phyloP scores from a whole-genome alignment of 2,329 filamentous ascomycete genomes.

The Taxawa tesnikishii region DNA sequence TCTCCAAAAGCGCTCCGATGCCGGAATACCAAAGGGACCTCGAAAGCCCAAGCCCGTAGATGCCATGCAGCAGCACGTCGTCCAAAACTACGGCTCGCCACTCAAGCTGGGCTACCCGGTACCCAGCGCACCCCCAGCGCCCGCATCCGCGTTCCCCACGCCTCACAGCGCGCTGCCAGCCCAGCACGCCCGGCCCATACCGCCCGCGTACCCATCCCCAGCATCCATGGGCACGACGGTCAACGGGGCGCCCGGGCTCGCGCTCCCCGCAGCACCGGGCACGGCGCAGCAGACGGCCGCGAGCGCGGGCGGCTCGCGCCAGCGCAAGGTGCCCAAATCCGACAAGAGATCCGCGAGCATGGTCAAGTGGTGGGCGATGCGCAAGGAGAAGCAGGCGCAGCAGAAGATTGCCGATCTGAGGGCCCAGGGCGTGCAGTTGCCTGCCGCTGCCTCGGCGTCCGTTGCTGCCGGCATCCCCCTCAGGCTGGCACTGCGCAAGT shows the following conservation, averaged over 20 bases:
- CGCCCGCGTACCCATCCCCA: not conserved
- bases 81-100: not conserved
- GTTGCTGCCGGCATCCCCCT: not conserved
- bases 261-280: constrained; percentile 14
- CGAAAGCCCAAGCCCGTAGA: constrained; percentile 16
- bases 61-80: too few relatives aligned
- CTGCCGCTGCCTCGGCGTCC: not conserved
- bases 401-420: constrained; percentile 4
- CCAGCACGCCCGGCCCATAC: not conserved
- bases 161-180: not conserved
- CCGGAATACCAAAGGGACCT: constrained; percentile 37
- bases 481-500: not conserved
- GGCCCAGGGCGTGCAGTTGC: not conserved
- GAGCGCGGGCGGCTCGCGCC: too few relatives aligned
- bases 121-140: not conserved
- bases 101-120: not conserved
- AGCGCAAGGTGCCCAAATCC: constrained; percentile 20
- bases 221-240: not conserved
- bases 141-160: not conserved
- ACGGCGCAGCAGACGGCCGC: too few relatives aligned
- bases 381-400: constrained; percentile 21
- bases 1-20: constrained; percentile 30
- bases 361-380: constrained; percentile 34
- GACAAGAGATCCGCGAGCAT: constrained; percentile 32
- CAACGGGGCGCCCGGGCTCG: too few relatives aligned